A percentile compares a stretch with the other conserved stretches of the same genome.
These are phyloP conservation scores for Nitzschia putrida DNA, from an alignment of 108 stramenopile species.

Conservation along the genomic window DNA sequence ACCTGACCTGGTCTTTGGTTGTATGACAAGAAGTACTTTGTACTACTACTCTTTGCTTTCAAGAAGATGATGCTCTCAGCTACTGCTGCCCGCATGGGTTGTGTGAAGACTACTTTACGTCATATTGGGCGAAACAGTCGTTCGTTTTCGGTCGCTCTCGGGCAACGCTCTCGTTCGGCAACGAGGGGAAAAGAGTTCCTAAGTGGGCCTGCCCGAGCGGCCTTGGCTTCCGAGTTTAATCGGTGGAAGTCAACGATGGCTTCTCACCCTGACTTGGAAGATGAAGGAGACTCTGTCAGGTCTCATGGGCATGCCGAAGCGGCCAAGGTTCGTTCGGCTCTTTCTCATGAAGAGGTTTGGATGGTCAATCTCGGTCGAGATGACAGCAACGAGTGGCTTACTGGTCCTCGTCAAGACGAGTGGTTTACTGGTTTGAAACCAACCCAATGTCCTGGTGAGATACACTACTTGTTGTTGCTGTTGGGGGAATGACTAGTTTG, in stretches of 20 bases:
- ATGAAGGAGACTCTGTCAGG: slow-evolving; percentile 23
- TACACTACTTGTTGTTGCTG: background rate
- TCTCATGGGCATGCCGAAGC: slow-evolving; percentile 33
- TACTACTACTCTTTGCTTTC: background rate
- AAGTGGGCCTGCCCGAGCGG: slow-evolving; percentile 5
- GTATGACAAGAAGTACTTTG: too few species aligned
- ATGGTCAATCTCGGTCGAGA: slow-evolving; percentile 74
- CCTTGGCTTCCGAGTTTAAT: slow-evolving; percentile 14
- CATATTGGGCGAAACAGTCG: slow-evolving; percentile 33
- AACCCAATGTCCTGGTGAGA: slow-evolving; percentile 56
- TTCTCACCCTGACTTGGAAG: slow-evolving; percentile 36
- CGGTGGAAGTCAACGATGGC: slow-evolving; percentile 57
- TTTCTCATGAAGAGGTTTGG: slow-evolving; percentile 65
- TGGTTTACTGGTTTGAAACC: slow-evolving; percentile 80
- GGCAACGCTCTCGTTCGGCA: slow-evolving; percentile 6
- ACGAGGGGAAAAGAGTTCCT: background rate
- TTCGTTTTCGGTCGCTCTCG: slow-evolving; percentile 6
- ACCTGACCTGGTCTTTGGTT: too few species aligned
- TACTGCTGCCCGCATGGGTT: slow-evolving; percentile 45
- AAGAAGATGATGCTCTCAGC: slow-evolving; percentile 50
- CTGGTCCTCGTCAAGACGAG: slow-evolving; percentile 58
- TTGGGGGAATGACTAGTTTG: background rate
- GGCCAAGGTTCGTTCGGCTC: slow-evolving; percentile 20
- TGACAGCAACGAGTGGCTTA: slow-evolving; percentile 65
- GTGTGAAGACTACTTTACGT: slow-evolving; percentile 32